These are phyloP conservation scores for Penstemon newberryi DNA, from an alignment of 257 asterid species.

Conservation along the genomic window DNA sequence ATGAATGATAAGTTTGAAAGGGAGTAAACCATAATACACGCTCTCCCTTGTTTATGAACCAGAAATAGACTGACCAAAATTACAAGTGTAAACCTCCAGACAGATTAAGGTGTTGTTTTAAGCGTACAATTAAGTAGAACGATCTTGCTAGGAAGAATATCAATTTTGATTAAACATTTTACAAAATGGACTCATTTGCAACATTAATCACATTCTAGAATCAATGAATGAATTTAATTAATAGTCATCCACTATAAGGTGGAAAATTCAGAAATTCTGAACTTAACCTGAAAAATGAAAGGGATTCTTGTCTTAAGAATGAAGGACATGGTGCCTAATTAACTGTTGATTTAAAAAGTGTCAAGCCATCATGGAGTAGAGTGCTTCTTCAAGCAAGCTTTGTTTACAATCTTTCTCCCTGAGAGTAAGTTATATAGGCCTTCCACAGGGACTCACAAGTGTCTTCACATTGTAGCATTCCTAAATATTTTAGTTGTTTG, in stretches of 20 bases:
- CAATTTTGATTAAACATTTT: too few species aligned
- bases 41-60: too few species aligned
- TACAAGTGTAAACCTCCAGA: too few species aligned
- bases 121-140: too few species aligned
- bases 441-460: background rate
- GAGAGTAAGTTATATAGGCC: background rate
- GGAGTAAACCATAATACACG: too few species aligned
- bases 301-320: background rate
- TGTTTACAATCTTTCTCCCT: background rate
- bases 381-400: background rate
- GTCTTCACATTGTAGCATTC: background rate
- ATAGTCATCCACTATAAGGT: background rate
- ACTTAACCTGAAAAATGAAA: background rate
- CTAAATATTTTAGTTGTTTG: background rate
- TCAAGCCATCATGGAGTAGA: constrained; percentile 2
- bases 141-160: too few species aligned
- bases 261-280: background rate
- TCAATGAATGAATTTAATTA: background rate
- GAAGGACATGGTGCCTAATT: background rate
- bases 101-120: too few species aligned
- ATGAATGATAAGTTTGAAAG: too few species aligned
- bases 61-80: too few species aligned
- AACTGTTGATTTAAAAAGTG: background rate
- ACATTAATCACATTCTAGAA: too few species aligned
- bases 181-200: too few species aligned